Conservation (phyloP, 169 alveolate genomes). For the Amoebophrya sp. region DNA sequence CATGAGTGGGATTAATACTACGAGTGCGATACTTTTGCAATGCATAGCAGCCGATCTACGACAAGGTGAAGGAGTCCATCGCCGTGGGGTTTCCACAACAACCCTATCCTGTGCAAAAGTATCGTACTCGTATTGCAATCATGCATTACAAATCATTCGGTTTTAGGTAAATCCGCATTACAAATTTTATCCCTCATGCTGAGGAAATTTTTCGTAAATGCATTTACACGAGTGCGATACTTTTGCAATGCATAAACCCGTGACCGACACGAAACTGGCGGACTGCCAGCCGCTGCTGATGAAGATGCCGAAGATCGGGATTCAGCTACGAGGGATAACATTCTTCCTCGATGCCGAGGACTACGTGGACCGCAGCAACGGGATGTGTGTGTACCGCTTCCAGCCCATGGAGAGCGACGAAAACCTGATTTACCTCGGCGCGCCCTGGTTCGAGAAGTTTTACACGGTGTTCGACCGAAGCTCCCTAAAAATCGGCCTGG, state of each 20-base stretch:
- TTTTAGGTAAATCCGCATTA: too few species aligned
- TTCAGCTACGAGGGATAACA: neutral
- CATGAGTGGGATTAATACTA: too few species aligned
- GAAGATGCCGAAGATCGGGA: neutral
- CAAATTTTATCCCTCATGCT: too few species aligned
- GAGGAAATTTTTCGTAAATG: too few species aligned
- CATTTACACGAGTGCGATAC: too few species aligned
- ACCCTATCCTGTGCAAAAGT: too few species aligned
- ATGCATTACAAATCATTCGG: too few species aligned
- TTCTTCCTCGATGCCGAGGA: neutral
- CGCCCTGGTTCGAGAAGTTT: neutral
- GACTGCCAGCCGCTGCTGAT: neutral
- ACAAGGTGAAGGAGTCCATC: neutral
- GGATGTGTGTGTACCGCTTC: neutral
- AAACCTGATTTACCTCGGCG: neutral
- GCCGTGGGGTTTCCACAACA: too few species aligned
- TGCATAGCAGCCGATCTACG: neutral
- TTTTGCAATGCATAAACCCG: too few species aligned
- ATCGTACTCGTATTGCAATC: too few species aligned
- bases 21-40: too few species aligned
- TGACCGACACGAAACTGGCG: neutral
- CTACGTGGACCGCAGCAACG: neutral
- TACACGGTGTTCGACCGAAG: neutral
- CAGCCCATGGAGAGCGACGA: neutral
- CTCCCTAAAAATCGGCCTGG: neutral